Base-by-base conservation (phyloP, 306 rosid species). In the Gillenia trifoliata region DNA sequence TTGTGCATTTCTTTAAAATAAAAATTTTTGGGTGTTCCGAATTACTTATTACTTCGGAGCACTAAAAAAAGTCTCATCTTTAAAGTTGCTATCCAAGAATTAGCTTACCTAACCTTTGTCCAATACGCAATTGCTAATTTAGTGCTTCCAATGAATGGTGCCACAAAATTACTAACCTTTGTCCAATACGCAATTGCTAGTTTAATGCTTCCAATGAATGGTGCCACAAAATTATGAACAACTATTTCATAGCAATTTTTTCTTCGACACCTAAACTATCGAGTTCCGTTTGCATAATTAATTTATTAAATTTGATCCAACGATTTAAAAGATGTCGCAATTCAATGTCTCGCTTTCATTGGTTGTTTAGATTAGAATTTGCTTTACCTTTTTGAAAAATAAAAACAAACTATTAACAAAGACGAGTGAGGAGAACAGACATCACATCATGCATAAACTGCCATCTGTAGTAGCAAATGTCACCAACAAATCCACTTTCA, bases 111-210 rank as follows among this genome's bases (percentile, higher is more conserved):
- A 54, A 34, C 75, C 49, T 22, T 33, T 54, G 47, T 34, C 33
- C 75, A 36, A 25, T 36, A 23, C 66, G 54, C 66, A 71, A 56
- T 72, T 59, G 28, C 36, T 8, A 15, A 52, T 22, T 45, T 23
- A 34, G 29, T 72, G 76, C 76, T 40, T 2, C 1, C 38, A 71
- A 57, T 38, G 76, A 72, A 31, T 36, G 34, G 66, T 22, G 54
- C 17, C 66, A 23, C 28, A 33, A 54, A 54, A 38, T 62, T 34
- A 52, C 40, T 56, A 54, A 34, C 75, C 49, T 22, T 33, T 54
- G 47, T 34, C 33, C 75, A 36, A 25, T 36, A 23, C 66, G 54
- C 66, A 71, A 56, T 72, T 59, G 28, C 36, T 8, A 15, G 31
- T 22, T 45, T 23, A 34, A n/a, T 72, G 76, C 76, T 40, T 2